Base-by-base conservation (phyloP, 2,329 filamentous ascomycete species). In the Cladobotryum protrusum region DNA sequence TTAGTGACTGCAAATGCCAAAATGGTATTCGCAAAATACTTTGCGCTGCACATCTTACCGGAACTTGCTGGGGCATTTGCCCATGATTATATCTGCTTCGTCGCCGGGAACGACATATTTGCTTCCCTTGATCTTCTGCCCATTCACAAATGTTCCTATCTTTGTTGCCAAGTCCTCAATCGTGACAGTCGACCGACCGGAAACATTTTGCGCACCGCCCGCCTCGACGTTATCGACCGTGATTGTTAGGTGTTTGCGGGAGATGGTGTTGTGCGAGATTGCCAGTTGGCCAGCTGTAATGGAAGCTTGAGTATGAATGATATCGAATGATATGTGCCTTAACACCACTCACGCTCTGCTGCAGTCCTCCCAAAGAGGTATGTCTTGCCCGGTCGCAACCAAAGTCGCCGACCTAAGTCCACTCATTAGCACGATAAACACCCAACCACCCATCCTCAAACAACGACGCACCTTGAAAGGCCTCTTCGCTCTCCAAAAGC, bases 351-450 rank as follows among this genome's bases (percentile, higher is more conserved):
- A 81, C 82, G 75, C 61, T 86, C 82, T 50, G 78, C 77, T 53
- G 78, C 78, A 35, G 87, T 90, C 56, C 92, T 83, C 49, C 92
- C 92, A 64, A 96, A 88, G 17, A 96, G 77, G 66, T 93, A 92
- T 59, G 81, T 82, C 64, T 89, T 89, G 45, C 90, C 91, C 2
- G 91, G 91, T 51, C 86, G 83, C 54, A 96, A 76, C 91, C 91
- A 96, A 57, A 91, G 74, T 60, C 81, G 82, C 24, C 67, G 66
- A 45, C 68, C 70, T 72, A 41, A 43, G n/a, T 41, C 44, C 20
- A 49, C 57, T 43, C 56, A 51, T 48, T 29, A 35, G 48, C 32
- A 41, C 15, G n/a, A 43, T 40, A 24, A 29, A 13, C 12, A 29
- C 24, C 24, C 24, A 29, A 29, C 24, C 24, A 29, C 24, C 24